Percentiles rank a stretch among this genome's conserved stretches.
Conservation (phyloP, 176 grass and related monocot species). For the Themeda triandra region DNA sequence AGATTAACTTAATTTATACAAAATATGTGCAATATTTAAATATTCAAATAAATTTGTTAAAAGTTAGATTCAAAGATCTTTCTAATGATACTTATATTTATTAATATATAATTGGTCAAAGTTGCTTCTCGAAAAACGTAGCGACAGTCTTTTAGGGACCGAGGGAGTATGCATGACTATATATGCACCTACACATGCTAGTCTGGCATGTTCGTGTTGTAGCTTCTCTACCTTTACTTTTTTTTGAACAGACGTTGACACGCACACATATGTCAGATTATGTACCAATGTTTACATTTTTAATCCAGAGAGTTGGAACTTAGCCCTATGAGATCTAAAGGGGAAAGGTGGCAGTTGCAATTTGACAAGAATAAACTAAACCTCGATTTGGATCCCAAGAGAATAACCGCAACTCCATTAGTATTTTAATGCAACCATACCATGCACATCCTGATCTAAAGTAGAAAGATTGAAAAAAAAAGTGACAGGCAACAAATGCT, state of each 20-base stretch:
- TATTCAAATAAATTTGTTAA: too few species aligned
- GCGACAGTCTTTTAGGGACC: too few species aligned
- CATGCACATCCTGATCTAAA: conserved; percentile 13
- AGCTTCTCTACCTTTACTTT: not conserved
- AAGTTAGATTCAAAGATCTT: too few species aligned
- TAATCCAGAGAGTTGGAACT: not conserved
- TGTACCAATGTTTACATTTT: not conserved
- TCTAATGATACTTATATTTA: too few species aligned
- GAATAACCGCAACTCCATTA: conserved; percentile 16
- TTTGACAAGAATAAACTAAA: conserved; percentile 6
- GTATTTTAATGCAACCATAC: conserved; percentile 31
- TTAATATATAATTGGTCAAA: too few species aligned
- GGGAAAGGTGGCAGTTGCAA: not conserved
- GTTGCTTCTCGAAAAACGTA: too few species aligned
- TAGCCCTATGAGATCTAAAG: not conserved
- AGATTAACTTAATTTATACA: too few species aligned
- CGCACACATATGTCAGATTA: not conserved
- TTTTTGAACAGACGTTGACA: conserved; percentile 12
- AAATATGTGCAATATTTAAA: too few species aligned
- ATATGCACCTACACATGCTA: not conserved
- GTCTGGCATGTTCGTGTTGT: not conserved
- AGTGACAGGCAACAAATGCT: not conserved
- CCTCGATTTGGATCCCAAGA: conserved; percentile 32
- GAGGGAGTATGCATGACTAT: too few species aligned
- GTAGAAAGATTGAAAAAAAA: not conserved